These are phyloP conservation scores for Brachypodium distachyon DNA, from an alignment of 202 grass and related monocot species.

Conservation along the genomic window DNA sequence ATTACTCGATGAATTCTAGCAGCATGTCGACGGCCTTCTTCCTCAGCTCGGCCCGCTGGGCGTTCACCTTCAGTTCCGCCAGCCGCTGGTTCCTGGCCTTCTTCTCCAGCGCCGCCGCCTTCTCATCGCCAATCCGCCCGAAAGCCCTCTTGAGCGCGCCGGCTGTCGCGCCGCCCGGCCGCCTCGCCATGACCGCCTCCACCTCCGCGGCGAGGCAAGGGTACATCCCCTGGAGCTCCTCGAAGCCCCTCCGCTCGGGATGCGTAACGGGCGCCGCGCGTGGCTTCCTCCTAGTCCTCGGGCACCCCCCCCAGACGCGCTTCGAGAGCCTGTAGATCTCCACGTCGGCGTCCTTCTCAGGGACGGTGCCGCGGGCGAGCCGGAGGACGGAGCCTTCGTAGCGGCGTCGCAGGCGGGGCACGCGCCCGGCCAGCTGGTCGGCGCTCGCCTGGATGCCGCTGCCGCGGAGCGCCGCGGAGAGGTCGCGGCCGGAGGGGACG, in stretches of 20 bases:
- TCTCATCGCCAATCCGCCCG: background rate
- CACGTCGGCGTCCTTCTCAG: constrained; percentile 15
- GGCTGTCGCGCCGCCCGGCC: background rate
- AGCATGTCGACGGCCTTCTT: background rate
- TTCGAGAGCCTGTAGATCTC: constrained; percentile 19
- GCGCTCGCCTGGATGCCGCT: background rate
- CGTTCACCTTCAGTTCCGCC: background rate
- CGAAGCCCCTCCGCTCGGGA: background rate
- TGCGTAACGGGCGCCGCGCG: background rate
- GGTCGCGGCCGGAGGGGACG: background rate
- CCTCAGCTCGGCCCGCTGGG: background rate
- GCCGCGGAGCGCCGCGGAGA: background rate
- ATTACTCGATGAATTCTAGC: background rate
- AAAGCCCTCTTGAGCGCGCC: constrained; percentile 1
- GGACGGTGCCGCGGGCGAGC: constrained; percentile 18
- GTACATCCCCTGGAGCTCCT: background rate
- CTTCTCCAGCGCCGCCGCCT: constrained; percentile 23
- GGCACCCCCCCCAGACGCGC: constrained; percentile 23
- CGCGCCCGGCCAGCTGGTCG: background rate
- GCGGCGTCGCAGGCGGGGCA: fast-evolving
- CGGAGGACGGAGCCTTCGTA: background rate
- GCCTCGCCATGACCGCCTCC: background rate
- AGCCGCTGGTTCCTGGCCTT: constrained; percentile 7
- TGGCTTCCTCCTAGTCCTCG: background rate
- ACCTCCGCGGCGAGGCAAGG: constrained; percentile 16